These are phyloP conservation scores for Botrytis sinoallii DNA, from an alignment of 2,329 filamentous ascomycete genomes.

Conservation along the genomic window DNA sequence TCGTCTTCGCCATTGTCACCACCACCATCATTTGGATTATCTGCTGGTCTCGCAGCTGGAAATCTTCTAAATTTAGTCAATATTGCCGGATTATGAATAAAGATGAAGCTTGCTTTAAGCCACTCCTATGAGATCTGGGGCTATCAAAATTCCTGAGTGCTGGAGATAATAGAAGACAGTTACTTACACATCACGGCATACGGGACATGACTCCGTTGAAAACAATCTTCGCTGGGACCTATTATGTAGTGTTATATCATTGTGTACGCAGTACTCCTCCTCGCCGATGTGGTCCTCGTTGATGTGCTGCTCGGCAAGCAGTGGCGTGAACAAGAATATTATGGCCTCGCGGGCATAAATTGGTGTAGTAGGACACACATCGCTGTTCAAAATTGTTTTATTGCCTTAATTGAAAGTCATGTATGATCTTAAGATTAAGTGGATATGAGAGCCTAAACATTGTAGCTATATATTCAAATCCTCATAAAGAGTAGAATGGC, in stretches of 20 bases:
- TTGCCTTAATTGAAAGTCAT: neutral
- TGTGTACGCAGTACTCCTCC: fast-evolving
- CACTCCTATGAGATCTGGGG: no score
- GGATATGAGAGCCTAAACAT: neutral
- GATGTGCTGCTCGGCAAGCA: neutral
- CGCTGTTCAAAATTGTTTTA: neutral
- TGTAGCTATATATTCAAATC: neutral
- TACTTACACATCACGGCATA: neutral
- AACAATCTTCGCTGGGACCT: neutral
- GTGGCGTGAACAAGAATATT: neutral
- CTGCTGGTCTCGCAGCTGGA: neutral
- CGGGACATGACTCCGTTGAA: neutral
- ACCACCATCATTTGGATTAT: neutral
- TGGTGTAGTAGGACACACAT: neutral
- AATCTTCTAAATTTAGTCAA: neutral
- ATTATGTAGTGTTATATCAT: neutral
- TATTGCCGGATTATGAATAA: neutral
- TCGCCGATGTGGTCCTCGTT: fast-evolving
- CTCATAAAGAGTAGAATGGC: neutral
- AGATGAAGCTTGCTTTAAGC: neutral
- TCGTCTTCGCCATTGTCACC: neutral
- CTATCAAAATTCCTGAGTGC: neutral
- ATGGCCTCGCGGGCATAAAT: neutral
- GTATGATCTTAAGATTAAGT: neutral
- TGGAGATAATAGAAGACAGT: neutral